Base-by-base conservation (phyloP, 2,329 filamentous ascomycete species). In the Epichloe gansuensis region DNA sequence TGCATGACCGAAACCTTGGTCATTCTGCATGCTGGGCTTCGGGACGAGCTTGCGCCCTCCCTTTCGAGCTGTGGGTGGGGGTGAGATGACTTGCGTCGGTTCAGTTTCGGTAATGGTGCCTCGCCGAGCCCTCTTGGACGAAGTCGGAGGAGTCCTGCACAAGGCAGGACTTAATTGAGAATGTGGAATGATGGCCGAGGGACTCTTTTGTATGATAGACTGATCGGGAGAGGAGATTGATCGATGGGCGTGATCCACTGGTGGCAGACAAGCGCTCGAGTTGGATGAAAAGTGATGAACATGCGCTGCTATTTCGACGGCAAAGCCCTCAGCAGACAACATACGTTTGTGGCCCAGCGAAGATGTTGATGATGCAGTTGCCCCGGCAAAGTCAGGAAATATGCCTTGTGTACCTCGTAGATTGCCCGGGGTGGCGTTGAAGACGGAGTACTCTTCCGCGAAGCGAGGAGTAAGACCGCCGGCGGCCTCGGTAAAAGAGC, bases 361-460 rank as follows among this genome's bases (percentile, higher is more conserved):
- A 21, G 61, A 56, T 38, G 61, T 63, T 53, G 67, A 67, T 13
- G 70, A 68, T n/a, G 8, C 15, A 41, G 63, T 56, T 63, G 70
- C 52, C 60, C 67, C 58, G 61, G 62, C 60, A 60, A 74, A 73
- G 58, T 76, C 75, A 57, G 67, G 60, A 62, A 77, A 79, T 13
- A 67, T 63, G 54, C 64, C 70, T 53, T 72, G 69, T 44, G 69
- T 65, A 51, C 70, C 74, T 60, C 70, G 71, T 52, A 82, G 69
- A 61, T 81, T 79, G 47, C 77, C 80, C 15, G 80, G 80, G 8
- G 80, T 82, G n/a, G 75, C 70, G 67, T 81, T 80, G 70, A 83
- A 83, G 61, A 83, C 78, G 56, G 80, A 81, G 61, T 81, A 83
- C 58, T 83, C 80, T 62, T 83, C 78, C 57, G 80, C 78, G 69